A percentile compares a stretch with the other conserved stretches of the same genome.
phyloP scores from a whole-genome alignment of 257 asterid genomes.

The Forsythia viridissima region DNA sequence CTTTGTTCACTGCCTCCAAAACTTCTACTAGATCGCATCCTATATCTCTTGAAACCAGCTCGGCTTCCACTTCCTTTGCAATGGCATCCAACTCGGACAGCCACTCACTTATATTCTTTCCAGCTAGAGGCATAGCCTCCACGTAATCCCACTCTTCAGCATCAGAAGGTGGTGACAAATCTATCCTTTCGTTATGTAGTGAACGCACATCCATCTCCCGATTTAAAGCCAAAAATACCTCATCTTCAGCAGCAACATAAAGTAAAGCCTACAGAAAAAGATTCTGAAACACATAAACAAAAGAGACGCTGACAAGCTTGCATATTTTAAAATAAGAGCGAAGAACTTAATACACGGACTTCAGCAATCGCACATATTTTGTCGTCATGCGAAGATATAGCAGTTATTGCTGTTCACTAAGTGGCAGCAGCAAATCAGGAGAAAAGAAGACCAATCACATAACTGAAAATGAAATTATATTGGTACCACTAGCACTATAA shows the following conservation, averaged over 20 bases:
- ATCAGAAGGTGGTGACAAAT: conserved; percentile 32
- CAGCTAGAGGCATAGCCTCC: conserved; percentile 77
- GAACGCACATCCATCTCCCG: conserved; percentile 70
- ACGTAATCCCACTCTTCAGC: conserved; percentile 48
- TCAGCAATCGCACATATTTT: background rate
- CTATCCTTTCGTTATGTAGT: conserved; percentile 59
- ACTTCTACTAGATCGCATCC: conserved; percentile 84
- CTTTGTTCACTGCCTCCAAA: conserved; percentile 82
- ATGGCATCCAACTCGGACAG: conserved; percentile 69
- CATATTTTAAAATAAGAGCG: background rate
- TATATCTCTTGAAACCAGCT: conserved; percentile 76
- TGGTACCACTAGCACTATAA: background rate
- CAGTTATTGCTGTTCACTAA: background rate
- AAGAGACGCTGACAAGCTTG: background rate
- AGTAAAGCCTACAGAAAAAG: conserved; percentile 63
- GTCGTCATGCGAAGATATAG: background rate
- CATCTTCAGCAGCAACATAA: conserved; percentile 85
- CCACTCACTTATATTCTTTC: conserved; percentile 76
- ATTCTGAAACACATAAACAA: background rate
- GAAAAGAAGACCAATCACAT: background rate
- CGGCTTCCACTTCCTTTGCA: conserved; percentile 91
- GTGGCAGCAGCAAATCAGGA: background rate
- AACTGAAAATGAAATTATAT: background rate
- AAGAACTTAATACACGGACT: background rate
- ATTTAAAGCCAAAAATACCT: conserved; percentile 66